Conservation (phyloP, 2,329 filamentous ascomycete species). For the Seiridium unicorne region DNA sequence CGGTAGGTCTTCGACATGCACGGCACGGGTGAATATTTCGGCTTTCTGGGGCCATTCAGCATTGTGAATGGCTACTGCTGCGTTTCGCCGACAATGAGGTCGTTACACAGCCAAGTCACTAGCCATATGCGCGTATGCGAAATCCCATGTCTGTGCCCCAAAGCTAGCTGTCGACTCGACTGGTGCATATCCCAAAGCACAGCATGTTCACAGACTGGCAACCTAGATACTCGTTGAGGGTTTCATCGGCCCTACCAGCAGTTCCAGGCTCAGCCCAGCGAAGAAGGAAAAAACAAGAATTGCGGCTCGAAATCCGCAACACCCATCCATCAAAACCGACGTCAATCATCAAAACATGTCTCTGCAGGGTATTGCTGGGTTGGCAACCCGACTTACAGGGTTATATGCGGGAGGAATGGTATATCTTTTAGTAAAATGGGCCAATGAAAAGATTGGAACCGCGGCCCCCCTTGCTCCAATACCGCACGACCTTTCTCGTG, state of each 20-base stretch:
- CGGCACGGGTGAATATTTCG: too few species aligned
- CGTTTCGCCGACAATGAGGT: background rate
- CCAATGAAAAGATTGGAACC: constrained; percentile 14
- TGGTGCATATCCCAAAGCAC: background rate
- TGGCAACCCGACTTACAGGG: too few species aligned
- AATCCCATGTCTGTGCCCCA: background rate
- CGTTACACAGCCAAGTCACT: background rate
- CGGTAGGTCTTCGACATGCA: background rate
- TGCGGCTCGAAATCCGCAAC: too few species aligned
- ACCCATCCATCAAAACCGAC: too few species aligned
- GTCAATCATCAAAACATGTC: too few species aligned
- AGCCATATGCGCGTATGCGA: constrained; percentile 1
- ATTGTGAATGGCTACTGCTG: constrained; percentile 2
- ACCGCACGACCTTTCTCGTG: constrained; percentile 15
- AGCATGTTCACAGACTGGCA: too few species aligned
- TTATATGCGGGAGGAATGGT: background rate
- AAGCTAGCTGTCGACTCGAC: background rate
- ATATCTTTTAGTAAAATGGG: constrained; percentile 7
- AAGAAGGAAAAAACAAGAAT: too few species aligned
- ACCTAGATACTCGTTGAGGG: too few species aligned
- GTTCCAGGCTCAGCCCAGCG: too few species aligned
- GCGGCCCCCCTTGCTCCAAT: constrained; percentile 13
- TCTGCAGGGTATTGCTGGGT: too few species aligned
- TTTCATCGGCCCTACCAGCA: too few species aligned
- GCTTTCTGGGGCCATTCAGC: background rate